Percentiles rank a stretch among this genome's conserved stretches.
These are phyloP conservation scores for Fusarium tanahbumbuense DNA, from an alignment of 2,329 filamentous ascomycete genomes.

Conservation along the genomic window DNA sequence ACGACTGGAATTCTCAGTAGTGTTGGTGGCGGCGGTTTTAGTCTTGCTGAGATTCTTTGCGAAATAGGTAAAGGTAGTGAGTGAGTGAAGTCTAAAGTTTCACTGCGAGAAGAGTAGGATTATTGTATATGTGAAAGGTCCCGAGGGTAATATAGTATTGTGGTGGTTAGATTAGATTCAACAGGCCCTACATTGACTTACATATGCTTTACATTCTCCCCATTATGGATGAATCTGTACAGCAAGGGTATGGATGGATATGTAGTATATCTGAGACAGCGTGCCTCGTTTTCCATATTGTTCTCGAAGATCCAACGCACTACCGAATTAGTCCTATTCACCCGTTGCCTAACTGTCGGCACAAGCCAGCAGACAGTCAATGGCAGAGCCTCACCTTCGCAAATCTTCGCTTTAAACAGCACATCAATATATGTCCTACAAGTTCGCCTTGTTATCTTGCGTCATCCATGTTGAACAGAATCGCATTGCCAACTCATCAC, in stretches of 20 bases:
- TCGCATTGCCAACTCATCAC: slow-evolving; percentile 42
- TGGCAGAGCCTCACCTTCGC: slow-evolving; percentile 7
- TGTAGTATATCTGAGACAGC: not conserved
- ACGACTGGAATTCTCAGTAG: not conserved
- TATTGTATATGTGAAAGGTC: not conserved
- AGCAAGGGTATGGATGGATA: not conserved
- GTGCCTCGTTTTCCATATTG: not conserved
- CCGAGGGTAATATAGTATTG: not conserved
- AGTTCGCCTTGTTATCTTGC: slow-evolving; percentile 22
- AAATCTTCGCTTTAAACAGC: not conserved
- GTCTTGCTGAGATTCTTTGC: not conserved
- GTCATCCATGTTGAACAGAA: slow-evolving; percentile 3
- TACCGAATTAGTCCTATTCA: not conserved
- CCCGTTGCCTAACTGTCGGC: not conserved
- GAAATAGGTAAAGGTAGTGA: not conserved
- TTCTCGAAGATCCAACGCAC: not conserved
- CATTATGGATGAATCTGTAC: not conserved
- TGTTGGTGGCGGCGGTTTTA: not conserved
- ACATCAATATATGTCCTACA: slow-evolving; percentile 3
- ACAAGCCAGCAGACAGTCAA: not conserved
- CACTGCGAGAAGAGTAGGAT: not conserved
- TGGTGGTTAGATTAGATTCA: not conserved
- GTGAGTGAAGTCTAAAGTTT: not conserved
- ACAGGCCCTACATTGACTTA: not conserved
- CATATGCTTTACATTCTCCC: not conserved